A percentile compares a stretch with the other conserved stretches of the same genome.
Conservation (phyloP, 768 basidiomycete species). For the Mycena maculata region DNA sequence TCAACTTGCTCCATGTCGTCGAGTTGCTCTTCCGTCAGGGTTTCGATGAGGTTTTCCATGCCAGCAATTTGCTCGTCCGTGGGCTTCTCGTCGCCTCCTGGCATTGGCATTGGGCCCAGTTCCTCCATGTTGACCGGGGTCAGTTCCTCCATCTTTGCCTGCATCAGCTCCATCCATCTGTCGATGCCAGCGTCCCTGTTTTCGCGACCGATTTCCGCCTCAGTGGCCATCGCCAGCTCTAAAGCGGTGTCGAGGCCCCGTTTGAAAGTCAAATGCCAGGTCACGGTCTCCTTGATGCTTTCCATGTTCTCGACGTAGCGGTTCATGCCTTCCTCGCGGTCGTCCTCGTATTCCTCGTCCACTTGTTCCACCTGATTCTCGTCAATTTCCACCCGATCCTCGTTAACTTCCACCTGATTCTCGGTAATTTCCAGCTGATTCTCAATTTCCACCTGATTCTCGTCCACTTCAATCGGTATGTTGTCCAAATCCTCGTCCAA, state of each 20-base stretch:
- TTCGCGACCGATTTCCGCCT: conserved; percentile 9
- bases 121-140: not conserved
- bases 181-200: conserved; percentile 1
- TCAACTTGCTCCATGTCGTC: conserved; percentile 13
- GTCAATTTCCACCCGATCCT: no score
- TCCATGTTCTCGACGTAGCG: conserved; percentile 22
- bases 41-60: no score
- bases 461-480: not conserved
- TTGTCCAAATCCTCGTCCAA: not conserved
- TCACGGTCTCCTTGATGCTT: not conserved
- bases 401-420: no score
- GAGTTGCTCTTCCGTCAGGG: conserved; percentile 18
- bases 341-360: not conserved
- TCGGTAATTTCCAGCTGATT: no score
- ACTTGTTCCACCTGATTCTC: not conserved
- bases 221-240: conserved; percentile 5
- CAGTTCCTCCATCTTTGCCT: not conserved
- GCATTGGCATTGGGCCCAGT: no score
- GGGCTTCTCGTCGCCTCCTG: not conserved
- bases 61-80: conserved; percentile 12
- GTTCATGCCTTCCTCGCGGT: not conserved
- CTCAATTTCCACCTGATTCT: not conserved
- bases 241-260: conserved; percentile 25
- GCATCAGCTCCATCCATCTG: conserved; percentile 24
- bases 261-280: conserved; percentile 29